Base-by-base conservation (phyloP, 352 stramenopile genomes). In the Phytophthora hybrid region DNA sequence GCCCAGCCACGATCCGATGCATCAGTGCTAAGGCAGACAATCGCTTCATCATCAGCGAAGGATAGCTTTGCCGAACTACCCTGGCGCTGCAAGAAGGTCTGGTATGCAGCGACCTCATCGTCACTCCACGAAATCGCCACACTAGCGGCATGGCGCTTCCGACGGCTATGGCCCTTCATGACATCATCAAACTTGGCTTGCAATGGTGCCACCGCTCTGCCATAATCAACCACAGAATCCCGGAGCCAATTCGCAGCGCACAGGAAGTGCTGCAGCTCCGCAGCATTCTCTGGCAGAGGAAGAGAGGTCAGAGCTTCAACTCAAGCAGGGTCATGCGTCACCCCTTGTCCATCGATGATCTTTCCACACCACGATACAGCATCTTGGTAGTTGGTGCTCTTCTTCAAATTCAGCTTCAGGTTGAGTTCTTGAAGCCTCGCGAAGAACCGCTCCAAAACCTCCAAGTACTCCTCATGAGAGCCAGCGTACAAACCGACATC, bases 201-300 rank as follows among this genome's bases (percentile, higher is more conserved):
- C 7, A 54, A 11, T 8, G 47, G 47, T 5, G 47, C 47, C 19
- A 31, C 47, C 1, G 47, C 47, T 54, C 47, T 23, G 18, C 47
- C 47, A 54, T 54, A 54, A 54, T 54, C 47, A 29, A 54, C 47
- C 5, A 54, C 47, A 29, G n/a, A 54, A 29, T 54, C 47, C 47
- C 47, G 18, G 13, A 54, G 18, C 47, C 47, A 54, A 11, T 54
- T 54, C 1, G 46, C 46, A 8, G 46, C 46, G n/a, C 46, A 53
- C 18, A 53, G 18, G 46, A 53, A 31, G 41, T 54, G 47, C 19
- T 54, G n/a, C 47, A 54, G 47, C 47, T 54, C 47, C 5, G 47
- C n/a, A 54, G 47, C 47, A 54, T 54, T 54, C 18, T 23, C 19
- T 1, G 47, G 47, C 47, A 29, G 13, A 31, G 47, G 47, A 29